Percentiles rank a stretch among this genome's conserved stretches.
Evolutionary conservation across 139 green algal species (phyloP).

Genomic region (Deuterostichococcus epilithicus): DNA sequence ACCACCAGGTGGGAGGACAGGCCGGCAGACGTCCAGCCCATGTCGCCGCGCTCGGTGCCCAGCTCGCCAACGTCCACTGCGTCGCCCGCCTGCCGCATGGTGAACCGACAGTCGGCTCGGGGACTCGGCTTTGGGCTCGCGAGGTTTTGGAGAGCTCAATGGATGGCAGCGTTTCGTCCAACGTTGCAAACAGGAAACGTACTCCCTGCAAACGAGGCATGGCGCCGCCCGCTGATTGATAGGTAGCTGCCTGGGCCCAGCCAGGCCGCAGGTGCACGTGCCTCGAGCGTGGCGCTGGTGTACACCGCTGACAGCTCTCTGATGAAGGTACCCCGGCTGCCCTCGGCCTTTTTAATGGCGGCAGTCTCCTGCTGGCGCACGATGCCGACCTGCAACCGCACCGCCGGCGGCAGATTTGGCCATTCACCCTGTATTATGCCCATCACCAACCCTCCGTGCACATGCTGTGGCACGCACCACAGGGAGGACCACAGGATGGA

Average conservation of each 20-base stretch:
- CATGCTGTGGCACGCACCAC: neutral
- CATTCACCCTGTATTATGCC: neutral
- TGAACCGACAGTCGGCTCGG: no score
- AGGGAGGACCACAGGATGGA: neutral
- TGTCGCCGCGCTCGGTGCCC: neutral
- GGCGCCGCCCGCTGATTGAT: no score
- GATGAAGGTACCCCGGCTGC: slow-evolving; percentile 55
- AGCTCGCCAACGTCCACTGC: slow-evolving; percentile 3
- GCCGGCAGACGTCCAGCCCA: slow-evolving; percentile 8
- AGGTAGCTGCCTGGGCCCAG: no score
- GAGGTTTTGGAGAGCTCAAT: no score
- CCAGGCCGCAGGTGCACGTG: neutral
- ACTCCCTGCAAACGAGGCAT: no score
- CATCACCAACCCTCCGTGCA: neutral
- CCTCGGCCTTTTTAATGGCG: slow-evolving; percentile 72
- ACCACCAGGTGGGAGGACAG: slow-evolving; percentile 39
- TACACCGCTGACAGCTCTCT: slow-evolving; percentile 77
- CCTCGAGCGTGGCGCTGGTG: slow-evolving; percentile 85
- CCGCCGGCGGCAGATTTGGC: neutral
- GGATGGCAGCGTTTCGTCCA: no score
- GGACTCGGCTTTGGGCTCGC: no score
- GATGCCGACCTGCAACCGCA: slow-evolving; percentile 54
- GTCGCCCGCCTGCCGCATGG: slow-evolving; percentile 13
- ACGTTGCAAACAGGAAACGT: no score
- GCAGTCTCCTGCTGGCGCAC: slow-evolving; percentile 76